Conservation (phyloP, 1,284 basidiomycete species). For the Dichomitus squalens region DNA sequence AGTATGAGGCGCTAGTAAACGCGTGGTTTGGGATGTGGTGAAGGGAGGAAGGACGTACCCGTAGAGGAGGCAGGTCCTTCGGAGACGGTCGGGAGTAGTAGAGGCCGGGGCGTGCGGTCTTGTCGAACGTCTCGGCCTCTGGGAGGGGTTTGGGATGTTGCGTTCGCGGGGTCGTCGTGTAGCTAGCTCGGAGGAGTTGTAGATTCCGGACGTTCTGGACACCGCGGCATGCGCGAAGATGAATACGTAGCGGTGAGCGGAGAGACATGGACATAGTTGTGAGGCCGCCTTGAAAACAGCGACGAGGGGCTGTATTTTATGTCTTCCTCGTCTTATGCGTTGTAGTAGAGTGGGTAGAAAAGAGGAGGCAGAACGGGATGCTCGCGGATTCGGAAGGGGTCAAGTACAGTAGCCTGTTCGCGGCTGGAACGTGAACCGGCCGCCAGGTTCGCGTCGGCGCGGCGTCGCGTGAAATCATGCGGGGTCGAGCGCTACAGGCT, state of each 20-base stretch:
- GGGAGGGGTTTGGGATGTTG: slow-evolving; percentile 29
- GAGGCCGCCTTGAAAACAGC: neutral
- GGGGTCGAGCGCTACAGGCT: neutral
- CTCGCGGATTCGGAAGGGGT: no score
- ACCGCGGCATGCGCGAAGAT: slow-evolving; percentile 3
- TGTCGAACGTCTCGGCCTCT: slow-evolving; percentile 36
- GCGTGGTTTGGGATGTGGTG: neutral
- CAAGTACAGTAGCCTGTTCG: no score
- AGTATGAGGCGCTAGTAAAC: neutral
- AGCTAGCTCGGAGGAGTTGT: slow-evolving; percentile 8
- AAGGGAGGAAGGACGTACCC: slow-evolving; percentile 32
- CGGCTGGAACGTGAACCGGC: neutral
- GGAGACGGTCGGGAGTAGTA: slow-evolving; percentile 39
- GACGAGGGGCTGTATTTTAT: neutral
- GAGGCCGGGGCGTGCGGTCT: slow-evolving; percentile 35
- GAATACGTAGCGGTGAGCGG: slow-evolving; percentile 12
- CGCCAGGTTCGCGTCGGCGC: neutral
- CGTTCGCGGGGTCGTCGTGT: slow-evolving; percentile 22
- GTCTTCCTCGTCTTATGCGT: neutral
- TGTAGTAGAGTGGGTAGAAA: neutral
- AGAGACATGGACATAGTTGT: slow-evolving; percentile 10
- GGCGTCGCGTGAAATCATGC: neutral
- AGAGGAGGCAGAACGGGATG: neutral
- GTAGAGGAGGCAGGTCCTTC: slow-evolving; percentile 46
- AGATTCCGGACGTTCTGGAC: neutral